Base-by-base conservation (phyloP, 441 rosid genomes). In the Gossypium schwendimanii region DNA sequence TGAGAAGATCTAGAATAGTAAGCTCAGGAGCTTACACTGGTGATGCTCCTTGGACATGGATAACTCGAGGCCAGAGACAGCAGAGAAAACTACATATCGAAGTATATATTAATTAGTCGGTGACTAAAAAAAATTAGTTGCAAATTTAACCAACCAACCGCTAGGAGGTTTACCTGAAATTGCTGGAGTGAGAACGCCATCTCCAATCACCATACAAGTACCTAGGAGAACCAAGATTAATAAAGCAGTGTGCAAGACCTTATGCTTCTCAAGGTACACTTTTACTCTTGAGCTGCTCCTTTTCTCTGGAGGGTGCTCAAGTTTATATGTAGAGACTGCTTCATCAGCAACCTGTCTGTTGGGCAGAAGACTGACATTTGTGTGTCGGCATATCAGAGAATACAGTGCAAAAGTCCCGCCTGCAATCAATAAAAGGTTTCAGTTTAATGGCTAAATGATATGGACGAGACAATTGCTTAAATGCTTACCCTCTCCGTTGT, bases 181-280 rank as follows among this genome's bases (percentile, higher is more conserved):
- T 26, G 99, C 98, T 49, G 99, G 98, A 77, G 99, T 94, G 49
- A 94, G 97, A 72, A 94, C 75, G 57, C 99, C 99, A 80, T 94
- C 99, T 75, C 99, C 97, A 69, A 94, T 92, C 39, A 93, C 99
- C 99, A 94, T 94, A 86, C 99, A 95, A 74, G 99, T 95, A 54
- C 99, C 99, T 14, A 95, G 92, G 77, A 95, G 98, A 83, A 89
- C 99, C 52, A 95, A 82, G 76, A 95, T 78, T 69, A 92, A 82
- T 82, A 95, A 81, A 81, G 93, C 94, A 77, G 96, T 92, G 76
- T 91, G 98, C 84, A 91, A 82, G 79, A 79, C 69, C 80, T 84
- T 89, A 81, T 87, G 89, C 69, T 84, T 91, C 90, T 95, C 99
- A 1, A 95, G 89, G 75, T 83, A 86, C 68, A 74, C 75, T 81